Evolutionary conservation across 116 monocot species (phyloP), one percentile per base, ranked within the genome.

Genomic region (Dioscorea cayenensis): DNA sequence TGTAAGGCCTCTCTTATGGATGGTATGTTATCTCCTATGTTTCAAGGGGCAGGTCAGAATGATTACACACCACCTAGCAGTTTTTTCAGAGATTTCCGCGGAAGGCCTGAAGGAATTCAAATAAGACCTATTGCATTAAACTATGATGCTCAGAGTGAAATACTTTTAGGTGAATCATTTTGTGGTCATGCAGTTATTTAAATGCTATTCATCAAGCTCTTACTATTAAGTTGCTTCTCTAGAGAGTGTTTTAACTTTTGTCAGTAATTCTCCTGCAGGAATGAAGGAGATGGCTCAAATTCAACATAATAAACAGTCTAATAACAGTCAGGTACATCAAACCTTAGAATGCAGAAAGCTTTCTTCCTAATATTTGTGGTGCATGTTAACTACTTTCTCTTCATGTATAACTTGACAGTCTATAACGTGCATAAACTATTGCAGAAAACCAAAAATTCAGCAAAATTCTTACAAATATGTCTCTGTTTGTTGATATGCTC

Each of bases 1-100:
- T 87, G 87, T 75, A 78, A 71, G 51, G 80, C 84, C 11, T 68
- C 69, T 73, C 11, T 82, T 64, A 80, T 78, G 76, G 37, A 63
- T 37, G 76, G 17, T 43, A 11, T 68, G 4, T 16, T 66, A 43
- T 82, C 75, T 7, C 59, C 66, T 64, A 80, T 76, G 84, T 79
- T 75, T 58, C 69, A 59, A 20, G 84, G 73, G 11, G 69, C 69
- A 25, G 75, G 77, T 61, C 68, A 73, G 55, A 68, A 29, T 65
- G 70, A 66, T 17, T 75, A 25, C 49, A 91, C 82, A 59, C 87
- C 82, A 28, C 77, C 83, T 6, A 74, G 55, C 61, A 78, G 58
- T 58, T 80, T 60, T 18, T 25, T 77, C 4, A 74, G 63, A 68
- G 77, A 80, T 16, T 77, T 49, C 50, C 52, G 73, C 43, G 71